Base-by-base conservation (phyloP, 2,329 filamentous ascomycete species). In the Blastomyces parvus region DNA sequence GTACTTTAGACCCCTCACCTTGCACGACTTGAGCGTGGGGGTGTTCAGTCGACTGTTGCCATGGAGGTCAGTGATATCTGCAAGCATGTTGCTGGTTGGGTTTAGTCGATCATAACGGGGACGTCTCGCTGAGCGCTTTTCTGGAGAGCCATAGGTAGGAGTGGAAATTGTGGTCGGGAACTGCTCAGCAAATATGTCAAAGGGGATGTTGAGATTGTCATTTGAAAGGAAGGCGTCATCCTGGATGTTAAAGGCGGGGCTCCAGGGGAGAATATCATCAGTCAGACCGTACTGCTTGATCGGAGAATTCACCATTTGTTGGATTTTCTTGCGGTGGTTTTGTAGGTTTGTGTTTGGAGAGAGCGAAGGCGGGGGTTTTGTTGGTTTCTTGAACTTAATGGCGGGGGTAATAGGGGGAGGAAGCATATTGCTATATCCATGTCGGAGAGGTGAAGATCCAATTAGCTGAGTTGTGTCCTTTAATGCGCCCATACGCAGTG, bases 261-360 rank as follows among this genome's bases (percentile, higher is more conserved):
- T 80, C 73, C 76, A 80, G 11, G 76, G 74, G 13, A 78, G 68
- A 13, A 66, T 62, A 61, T 78, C 76, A 36, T 76, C 75, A 7
- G 71, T 70, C 7, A 79, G 68, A 6, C 77, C 78, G 33, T 78
- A 67, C 60, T 75, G 74, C 65, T 79, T 80, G 60, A 85, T 80
- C 3, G 91, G 91, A 5, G 90, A 94, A 63, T 90, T 89, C 55
- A 96, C 85, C 80, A 96, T 85, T 68, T 89, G 84, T 64, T 84
- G 83, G 66, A 97, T 90, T 67, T 86, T 88, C 70, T 93, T 87
- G 62, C 93, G 89, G 73, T 97, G 94, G 68, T 94, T 86, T 64
- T 88, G 87, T 25, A 97, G 82, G 71, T 96, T 96, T 11, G 93
- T 97, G 72, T 94, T 95, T 1, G 94, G 93, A 17, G 93, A 97